Evolutionary conservation across 257 asterid genomes (phyloP), one percentile per base, ranked within the genome.

Genomic region (Fraxinus pennsylvanica): DNA sequence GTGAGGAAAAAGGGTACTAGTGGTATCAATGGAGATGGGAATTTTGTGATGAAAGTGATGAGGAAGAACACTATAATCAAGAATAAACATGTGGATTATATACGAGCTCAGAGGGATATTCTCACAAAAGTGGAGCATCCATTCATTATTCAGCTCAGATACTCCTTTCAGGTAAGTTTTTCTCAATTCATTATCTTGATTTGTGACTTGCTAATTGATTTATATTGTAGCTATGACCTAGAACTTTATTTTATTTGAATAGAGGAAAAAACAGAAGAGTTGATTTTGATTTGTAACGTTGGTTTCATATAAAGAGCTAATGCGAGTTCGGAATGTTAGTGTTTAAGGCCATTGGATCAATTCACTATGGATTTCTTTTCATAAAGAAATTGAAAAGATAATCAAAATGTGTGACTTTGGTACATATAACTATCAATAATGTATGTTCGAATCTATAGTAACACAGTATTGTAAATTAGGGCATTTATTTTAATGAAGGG

Each of bases 51-150:
- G 98, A 94, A 94, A 71, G 98, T 94, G 69, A 92, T 94, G 98
- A 92, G 87, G 82, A 94, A 94, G 79, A 94, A 92, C 39, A 89
- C 96, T 0, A 92, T 94, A 50, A 94, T 94, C 36, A 94, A 92
- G 94, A 94, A 94, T 82, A 90, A 94, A 59, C 98, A 94, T 83
- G 97, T 94, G 35, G 97, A 91, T 85, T 94, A 94, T 52, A 92
- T 94, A 97, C 90, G 79, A 82, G 98, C 94, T 39, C 96, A 94
- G 91, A 88, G 97, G 84, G 95, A 92, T 85, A 94, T 94, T 82
- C 97, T 94, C 83, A 94, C 97, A 72, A 94, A 94, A 86, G 96
- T 90, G 68, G 92, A 84, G 61, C 97, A 94, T 83, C 98, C 98
- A 79, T 94, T 94, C 73, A 87, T 92, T 71, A 96, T 94, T 81